These are phyloP conservation scores for Anastatica hierochuntica DNA, from an alignment of 345 rosid genomes.

Conservation along the genomic window DNA sequence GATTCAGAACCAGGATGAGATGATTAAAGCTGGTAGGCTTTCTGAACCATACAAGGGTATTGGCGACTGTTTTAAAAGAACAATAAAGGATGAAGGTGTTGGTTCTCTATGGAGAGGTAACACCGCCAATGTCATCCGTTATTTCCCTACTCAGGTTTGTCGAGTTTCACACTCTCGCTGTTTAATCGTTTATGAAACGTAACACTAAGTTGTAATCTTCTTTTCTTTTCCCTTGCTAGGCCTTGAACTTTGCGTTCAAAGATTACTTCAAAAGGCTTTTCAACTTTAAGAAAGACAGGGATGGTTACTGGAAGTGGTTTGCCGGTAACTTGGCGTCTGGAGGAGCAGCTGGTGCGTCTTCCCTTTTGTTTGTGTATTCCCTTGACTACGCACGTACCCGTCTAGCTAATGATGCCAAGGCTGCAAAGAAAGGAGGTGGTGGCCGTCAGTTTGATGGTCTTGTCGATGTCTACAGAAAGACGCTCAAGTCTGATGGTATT, in stretches of 20 bases:
- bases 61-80: conserved; percentile 70
- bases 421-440: conserved; percentile 80
- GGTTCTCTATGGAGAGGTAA: conserved; percentile 77
- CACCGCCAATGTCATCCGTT: conserved; percentile 84
- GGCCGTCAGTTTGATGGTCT: conserved; percentile 84
- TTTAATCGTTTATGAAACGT: background rate
- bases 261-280: conserved; percentile 86
- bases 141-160: conserved; percentile 78
- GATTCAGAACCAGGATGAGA: conserved; percentile 88
- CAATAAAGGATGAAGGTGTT: conserved; percentile 56
- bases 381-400: conserved; percentile 88
- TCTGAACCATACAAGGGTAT: conserved; percentile 87
- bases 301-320: conserved; percentile 94
- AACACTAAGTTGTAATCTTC: too few species aligned
- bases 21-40: conserved; percentile 72
- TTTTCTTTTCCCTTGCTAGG: conserved; percentile 33
- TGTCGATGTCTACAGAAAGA: conserved; percentile 74
- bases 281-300: conserved; percentile 84
- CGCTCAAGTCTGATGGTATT: conserved; percentile 57
- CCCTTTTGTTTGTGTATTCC: conserved; percentile 75
- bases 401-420: conserved; percentile 87
- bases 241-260: conserved; percentile 89
- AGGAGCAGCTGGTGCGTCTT: conserved; percentile 87
- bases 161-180: background rate
- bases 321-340: conserved; percentile 89